Conservation (phyloP, 2,329 filamentous ascomycete species). For the Colletotrichum sp. region DNA sequence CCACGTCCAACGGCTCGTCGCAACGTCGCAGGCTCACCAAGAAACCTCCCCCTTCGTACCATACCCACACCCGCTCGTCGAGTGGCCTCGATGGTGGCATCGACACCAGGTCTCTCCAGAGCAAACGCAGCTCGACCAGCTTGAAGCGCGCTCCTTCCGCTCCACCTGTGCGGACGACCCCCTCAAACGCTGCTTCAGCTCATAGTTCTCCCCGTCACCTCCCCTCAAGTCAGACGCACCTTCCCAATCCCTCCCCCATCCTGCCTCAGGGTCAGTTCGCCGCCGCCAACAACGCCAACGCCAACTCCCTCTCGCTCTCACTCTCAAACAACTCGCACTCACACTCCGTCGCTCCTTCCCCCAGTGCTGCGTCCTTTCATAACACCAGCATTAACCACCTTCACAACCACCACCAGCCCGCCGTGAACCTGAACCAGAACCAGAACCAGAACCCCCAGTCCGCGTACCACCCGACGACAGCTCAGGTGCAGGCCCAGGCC, state of each 20-base stretch:
- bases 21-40: slow-evolving; percentile 68
- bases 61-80: slow-evolving; percentile 46
- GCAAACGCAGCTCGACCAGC: slow-evolving; percentile 68
- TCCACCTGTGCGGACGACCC: slow-evolving; percentile 52
- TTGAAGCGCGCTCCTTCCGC: slow-evolving; percentile 66
- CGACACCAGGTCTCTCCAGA: slow-evolving; percentile 63
- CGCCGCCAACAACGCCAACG: background rate
- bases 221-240: slow-evolving; percentile 38
- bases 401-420: background rate
- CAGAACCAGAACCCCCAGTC: slow-evolving; percentile 26
- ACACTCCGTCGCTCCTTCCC: slow-evolving; percentile 12
- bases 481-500: slow-evolving; percentile 20
- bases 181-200: slow-evolving; percentile 40
- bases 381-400: background rate
- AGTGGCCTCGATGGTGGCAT: slow-evolving; percentile 57
- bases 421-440: slow-evolving; percentile 18
- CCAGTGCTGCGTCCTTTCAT: slow-evolving; percentile 4
- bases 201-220: slow-evolving; percentile 48
- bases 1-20: slow-evolving; percentile 49
- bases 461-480: background rate
- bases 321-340: background rate
- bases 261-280: slow-evolving; percentile 51
- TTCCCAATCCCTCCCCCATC: slow-evolving; percentile 51
- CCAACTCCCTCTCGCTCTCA: background rate
- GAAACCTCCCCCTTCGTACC: slow-evolving; percentile 59